Percentiles rank a stretch among this genome's conserved stretches.
phyloP scores from a whole-genome alignment of 176 grass and related monocot species.

The Avena atlantica region DNA sequence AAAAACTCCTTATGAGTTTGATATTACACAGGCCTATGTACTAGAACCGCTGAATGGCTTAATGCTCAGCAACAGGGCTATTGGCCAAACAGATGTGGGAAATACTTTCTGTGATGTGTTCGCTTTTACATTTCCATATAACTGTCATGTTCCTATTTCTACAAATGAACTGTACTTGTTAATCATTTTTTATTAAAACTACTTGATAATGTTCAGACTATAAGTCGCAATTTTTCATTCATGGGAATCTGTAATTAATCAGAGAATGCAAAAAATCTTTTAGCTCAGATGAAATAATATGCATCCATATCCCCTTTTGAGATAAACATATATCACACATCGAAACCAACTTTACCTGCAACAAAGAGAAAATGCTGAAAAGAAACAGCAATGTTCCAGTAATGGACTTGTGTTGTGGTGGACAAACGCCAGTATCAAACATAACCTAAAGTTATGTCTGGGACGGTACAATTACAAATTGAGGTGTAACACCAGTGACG shows the following conservation, averaged over 20 bases:
- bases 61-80: neutral
- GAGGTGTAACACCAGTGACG: neutral
- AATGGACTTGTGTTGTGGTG: conserved; percentile 9
- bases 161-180: neutral
- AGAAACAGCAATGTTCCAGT: neutral
- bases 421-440: neutral
- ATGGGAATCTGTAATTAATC: neutral
- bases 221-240: neutral
- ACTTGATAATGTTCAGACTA: conserved; percentile 3
- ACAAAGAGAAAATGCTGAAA: neutral
- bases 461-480: conserved; percentile 5
- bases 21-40: neutral
- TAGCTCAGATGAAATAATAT: neutral
- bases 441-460: neutral
- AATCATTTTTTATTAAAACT: neutral
- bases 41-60: neutral
- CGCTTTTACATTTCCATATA: neutral
- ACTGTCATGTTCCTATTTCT: neutral
- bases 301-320: neutral
- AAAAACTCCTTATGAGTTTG: neutral
- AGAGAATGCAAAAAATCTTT: conserved; percentile 5
- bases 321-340: neutral
- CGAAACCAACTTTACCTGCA: neutral
- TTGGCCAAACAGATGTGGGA: neutral
- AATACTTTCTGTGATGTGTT: neutral